Conservation (phyloP, 495 filamentous ascomycete species). For the Hypoxylon fragiforme region DNA sequence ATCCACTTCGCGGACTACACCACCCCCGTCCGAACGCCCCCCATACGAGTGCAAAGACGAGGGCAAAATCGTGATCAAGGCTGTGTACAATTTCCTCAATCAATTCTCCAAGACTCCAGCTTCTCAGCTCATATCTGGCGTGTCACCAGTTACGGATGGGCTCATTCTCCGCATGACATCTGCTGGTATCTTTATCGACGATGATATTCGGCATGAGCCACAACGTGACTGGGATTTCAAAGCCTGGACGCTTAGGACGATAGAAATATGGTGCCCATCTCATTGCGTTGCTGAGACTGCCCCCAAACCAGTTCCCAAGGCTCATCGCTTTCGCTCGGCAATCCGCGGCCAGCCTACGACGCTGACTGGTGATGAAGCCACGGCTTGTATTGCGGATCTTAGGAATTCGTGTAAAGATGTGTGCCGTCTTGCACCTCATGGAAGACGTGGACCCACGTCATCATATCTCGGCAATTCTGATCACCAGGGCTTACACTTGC, state of each 20-base stretch:
- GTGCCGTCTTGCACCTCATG: constrained; percentile 52
- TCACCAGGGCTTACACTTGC: constrained; percentile 67
- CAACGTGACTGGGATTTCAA: constrained; percentile 98
- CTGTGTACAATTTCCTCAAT: constrained; percentile 88
- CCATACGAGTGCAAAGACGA: constrained; percentile 84
- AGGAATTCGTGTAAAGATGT: constrained; percentile 64
- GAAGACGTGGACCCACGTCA: constrained; percentile 38
- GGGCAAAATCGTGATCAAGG: constrained; percentile 90
- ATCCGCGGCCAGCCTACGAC: constrained; percentile 48
- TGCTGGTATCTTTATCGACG: constrained; percentile 94
- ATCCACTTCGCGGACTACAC: constrained; percentile 82
- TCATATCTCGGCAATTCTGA: constrained; percentile 49
- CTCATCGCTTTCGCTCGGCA: constrained; percentile 32
- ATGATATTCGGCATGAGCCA: constrained; percentile 81
- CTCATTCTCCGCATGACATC: constrained; percentile 79
- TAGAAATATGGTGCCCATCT: constrained; percentile 84
- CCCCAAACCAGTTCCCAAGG: constrained; percentile 47
- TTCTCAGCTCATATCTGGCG: constrained; percentile 74
- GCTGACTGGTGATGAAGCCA: constrained; percentile 63
- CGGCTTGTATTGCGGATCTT: constrained; percentile 60
- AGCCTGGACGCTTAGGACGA: constrained; percentile 90
- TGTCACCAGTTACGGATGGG: constrained; percentile 77
- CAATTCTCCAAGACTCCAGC: constrained; percentile 77
- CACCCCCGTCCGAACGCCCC: constrained; percentile 74
- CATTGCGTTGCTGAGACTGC: constrained; percentile 44